Evolutionary conservation across 441 rosid genomes (phyloP).

Genomic region (Pelargonium myrrhifolium): DNA sequence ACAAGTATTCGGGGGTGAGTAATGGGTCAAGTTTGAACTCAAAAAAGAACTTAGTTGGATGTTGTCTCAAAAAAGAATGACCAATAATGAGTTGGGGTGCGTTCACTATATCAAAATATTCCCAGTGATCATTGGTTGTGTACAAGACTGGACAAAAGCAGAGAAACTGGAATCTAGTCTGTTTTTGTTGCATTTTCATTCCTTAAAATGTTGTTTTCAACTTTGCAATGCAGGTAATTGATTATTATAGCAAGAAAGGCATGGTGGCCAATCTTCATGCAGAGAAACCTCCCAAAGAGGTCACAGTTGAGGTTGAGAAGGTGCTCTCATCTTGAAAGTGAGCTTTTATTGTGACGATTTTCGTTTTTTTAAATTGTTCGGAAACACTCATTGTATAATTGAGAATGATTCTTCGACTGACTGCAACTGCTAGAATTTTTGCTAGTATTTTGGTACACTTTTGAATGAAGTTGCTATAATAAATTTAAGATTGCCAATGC

Average conservation of each 20-base stretch:
- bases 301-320: constrained; percentile 69
- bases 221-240: constrained; percentile 53
- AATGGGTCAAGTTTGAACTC: no score
- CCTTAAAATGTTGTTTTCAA: background rate
- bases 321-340: constrained; percentile 40
- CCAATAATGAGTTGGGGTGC: no score
- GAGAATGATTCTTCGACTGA: background rate
- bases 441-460: background rate
- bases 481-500: background rate
- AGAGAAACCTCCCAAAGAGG: constrained; percentile 71
- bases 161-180: background rate
- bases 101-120: no score
- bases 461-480: background rate
- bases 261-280: constrained; percentile 67
- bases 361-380: background rate
- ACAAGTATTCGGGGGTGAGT: background rate
- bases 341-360: background rate
- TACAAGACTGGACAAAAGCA: no score
- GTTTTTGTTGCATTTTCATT: background rate
- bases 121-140: no score
- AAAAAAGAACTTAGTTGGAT: no score
- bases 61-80: no score
- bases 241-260: constrained; percentile 67
- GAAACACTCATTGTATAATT: background rate
- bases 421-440: background rate